Evolutionary conservation across 305 asterid genomes (phyloP), one percentile per base, ranked within the genome.

Genomic region (Lippia alba): DNA sequence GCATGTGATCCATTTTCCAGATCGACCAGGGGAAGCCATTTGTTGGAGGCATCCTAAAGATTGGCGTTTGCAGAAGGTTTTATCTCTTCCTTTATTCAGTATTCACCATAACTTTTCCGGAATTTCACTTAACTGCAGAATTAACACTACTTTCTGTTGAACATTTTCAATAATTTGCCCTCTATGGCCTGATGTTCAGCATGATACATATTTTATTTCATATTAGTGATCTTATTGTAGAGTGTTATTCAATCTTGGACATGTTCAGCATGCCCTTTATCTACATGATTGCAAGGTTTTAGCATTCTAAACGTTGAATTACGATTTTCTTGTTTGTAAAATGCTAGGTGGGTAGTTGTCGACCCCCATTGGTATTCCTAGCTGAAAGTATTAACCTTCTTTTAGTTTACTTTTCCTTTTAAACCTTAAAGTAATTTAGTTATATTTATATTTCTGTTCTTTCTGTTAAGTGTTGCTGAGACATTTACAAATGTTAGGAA

Each of bases 41-140:
- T 94, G 99, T 79, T 94, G 99, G 99, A 88, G 78, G 79, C 99
- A 94, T 84, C 72, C 81, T 33, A 46, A 77, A 48, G 91, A 94
- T 77, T 86, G 89, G 85, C 90, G 40, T 72, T 69, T 74, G 71
- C 86, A 87, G 78, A 78, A 89, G 97, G 97, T 91, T 24, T 77
- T 56, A 67, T 87, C 70, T 80, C 81, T 73, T 81, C 73, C 67
- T 53, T 79, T 65, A 15, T 74, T 80, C 76, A 49, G 78, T 65
- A 15, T 74, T 80, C 76, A 49, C 56, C 73, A 70, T 60, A 46
- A 16, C 33, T 20, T 70, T 80, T 72, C 74, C 33, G 53, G 3
- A 24, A 36, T 71, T 55, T 62, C 44, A 72, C 34, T 66, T 24
- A 33, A 15, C 36, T 56, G 56, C 30, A 44, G 49, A 24, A 56